Conservation (phyloP, 2,329 filamentous ascomycete genomes). For the Colletotrichum limetticola region DNA sequence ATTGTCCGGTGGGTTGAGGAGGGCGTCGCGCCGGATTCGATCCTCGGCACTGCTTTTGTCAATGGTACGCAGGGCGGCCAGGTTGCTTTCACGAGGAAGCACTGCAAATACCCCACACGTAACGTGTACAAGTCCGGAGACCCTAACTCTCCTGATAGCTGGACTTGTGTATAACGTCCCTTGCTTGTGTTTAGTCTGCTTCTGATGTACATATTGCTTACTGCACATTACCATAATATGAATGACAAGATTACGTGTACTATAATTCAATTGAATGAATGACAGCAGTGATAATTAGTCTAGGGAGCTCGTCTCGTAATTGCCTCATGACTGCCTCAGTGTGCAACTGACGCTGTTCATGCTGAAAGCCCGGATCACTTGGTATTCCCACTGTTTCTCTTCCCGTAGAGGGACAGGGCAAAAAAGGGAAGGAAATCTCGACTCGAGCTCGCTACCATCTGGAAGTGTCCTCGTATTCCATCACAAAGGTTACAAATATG, state of each 20-base stretch:
- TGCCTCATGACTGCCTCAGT: no score
- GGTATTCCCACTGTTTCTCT: background rate
- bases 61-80: slow-evolving; percentile 39
- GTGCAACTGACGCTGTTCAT: no score
- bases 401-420: background rate
- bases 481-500: no score
- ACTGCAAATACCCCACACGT: slow-evolving; percentile 48
- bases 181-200: background rate
- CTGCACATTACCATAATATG: background rate
- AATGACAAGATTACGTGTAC: background rate
- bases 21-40: slow-evolving; percentile 41
- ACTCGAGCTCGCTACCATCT: background rate
- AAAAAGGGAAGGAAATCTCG: background rate
- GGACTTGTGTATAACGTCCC: slow-evolving; percentile 27
- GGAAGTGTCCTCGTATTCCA: no score
- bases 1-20: slow-evolving; percentile 45
- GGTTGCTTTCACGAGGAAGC: slow-evolving; percentile 44
- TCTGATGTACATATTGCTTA: background rate
- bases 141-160: slow-evolving; percentile 34
- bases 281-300: no score
- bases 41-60: slow-evolving; percentile 48
- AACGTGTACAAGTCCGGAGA: slow-evolving; percentile 42
- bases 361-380: background rate
- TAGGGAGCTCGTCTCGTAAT: no score
- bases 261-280: no score